Base-by-base conservation (phyloP, 805 yeast species). In the Candida quercuum region DNA sequence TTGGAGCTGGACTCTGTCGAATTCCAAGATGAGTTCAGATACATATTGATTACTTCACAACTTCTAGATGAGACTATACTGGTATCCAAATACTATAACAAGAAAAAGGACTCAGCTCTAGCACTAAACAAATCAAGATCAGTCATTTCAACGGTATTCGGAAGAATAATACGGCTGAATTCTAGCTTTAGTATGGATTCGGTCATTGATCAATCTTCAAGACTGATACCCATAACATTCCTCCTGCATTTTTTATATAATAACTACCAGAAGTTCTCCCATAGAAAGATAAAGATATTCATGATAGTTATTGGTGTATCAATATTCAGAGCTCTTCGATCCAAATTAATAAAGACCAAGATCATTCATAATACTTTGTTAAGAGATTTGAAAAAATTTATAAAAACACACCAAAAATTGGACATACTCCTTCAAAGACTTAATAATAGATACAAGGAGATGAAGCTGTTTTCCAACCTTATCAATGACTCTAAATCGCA, bases 1-100 rank as follows among this genome's bases (percentile, higher is more conserved):
- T 42, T 25, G 14, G 22, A 34, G 6, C 15, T 1, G 2, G 17
- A 17, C 3, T 22, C 33, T 5, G 34, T 3, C 48, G 38, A 52
- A 31, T 76, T 74, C 45, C 44, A 63, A 20, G 81, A 76, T 39
- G 74, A 74, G 43, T 72, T 74, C 44, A 64, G 74, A 32, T 76
- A 74, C 48, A 52, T 63, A 4, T 51, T 76, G 2, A 64, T 75
- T 6, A 66, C 77, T 4, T 71, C 77, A 7, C 71, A 67, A 37
- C 54, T 75, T 15, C 50, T 76, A 24, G 69, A 68, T 38, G 69
- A 63, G 43, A 60, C 56, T 22, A 61, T 57, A 28, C 46, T 50
- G 26, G 56, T 51, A 34, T 56, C 52, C 24, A 53, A 43, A 39
- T 49, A 39, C 41, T 51, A 32, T 35, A 45, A 38, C 25, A 47